These are phyloP conservation scores for Ascoidea tarda DNA, from an alignment of 805 yeast genomes.

Conservation along the genomic window DNA sequence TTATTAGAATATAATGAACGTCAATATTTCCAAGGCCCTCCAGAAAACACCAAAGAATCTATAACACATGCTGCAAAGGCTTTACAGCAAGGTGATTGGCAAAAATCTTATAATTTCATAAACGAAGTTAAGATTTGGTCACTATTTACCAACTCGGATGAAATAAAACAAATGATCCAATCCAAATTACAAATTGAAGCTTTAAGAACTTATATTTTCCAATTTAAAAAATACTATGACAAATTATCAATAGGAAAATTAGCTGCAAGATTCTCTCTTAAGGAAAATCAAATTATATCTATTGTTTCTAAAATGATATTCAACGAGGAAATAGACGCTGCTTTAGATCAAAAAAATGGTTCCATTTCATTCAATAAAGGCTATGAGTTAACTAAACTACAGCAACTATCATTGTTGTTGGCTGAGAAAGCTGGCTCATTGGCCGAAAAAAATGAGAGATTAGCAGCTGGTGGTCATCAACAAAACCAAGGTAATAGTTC, in stretches of 20 bases:
- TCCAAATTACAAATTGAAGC: constrained; percentile 81
- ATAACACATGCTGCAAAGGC: constrained; percentile 86
- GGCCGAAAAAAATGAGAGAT: constrained; percentile 74
- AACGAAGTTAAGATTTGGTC: constrained; percentile 77
- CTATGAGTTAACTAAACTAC: constrained; percentile 71
- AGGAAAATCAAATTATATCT: constrained; percentile 38
- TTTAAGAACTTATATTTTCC: constrained; percentile 81
- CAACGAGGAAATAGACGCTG: constrained; percentile 63
- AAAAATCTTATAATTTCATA: constrained; percentile 55
- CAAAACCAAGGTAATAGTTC: constrained; percentile 15
- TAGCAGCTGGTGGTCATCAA: constrained; percentile 63
- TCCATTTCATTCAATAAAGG: constrained; percentile 59
- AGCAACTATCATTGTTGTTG: constrained; percentile 73
- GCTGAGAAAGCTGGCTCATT: constrained; percentile 69
- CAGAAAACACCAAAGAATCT: constrained; percentile 90
- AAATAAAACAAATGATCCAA: constrained; percentile 56
- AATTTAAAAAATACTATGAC: constrained; percentile 63
- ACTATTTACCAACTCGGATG: constrained; percentile 55
- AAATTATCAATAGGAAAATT: constrained; percentile 59
- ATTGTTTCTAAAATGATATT: constrained; percentile 65
- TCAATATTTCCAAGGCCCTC: constrained; percentile 94
- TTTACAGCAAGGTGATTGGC: constrained; percentile 85
- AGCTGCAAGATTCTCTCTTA: constrained; percentile 51
- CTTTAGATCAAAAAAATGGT: constrained; percentile 51
- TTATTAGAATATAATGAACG: constrained; percentile 86